Percentiles rank a stretch among this genome's conserved stretches.
Evolutionary conservation across 176 grass and related monocot genomes (phyloP).

Genomic region (Guadua angustifolia): DNA sequence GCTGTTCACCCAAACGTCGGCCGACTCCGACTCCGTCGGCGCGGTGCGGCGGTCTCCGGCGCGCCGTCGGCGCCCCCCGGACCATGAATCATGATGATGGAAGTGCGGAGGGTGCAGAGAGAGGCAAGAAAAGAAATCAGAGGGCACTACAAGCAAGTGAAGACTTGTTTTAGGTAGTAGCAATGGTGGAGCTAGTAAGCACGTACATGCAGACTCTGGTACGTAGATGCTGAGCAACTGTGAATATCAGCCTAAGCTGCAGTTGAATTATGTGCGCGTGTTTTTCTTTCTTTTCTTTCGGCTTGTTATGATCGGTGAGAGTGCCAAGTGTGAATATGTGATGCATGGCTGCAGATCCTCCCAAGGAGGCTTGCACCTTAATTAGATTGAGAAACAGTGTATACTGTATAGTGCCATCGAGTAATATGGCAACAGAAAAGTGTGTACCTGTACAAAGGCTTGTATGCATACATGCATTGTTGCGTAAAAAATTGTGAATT

Average conservation of each 20-base stretch:
- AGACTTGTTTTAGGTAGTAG: constrained; percentile 28
- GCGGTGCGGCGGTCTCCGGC: constrained; percentile 39
- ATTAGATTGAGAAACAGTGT: constrained; percentile 18
- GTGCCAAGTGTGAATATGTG: constrained; percentile 9
- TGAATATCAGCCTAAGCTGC: constrained; percentile 48
- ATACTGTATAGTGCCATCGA: constrained; percentile 12
- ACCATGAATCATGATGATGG: constrained; percentile 1
- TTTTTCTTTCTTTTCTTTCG: neutral
- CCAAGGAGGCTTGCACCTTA: constrained; percentile 40
- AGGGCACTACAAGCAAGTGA: neutral
- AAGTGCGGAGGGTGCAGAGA: neutral
- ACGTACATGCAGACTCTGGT: neutral
- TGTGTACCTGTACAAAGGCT: constrained; percentile 8
- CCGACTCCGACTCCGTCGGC: neutral
- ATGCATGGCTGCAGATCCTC: constrained; percentile 15
- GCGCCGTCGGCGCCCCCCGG: constrained; percentile 35
- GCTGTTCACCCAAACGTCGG: constrained; percentile 39
- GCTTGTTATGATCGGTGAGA: constrained; percentile 1
- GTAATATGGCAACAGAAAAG: constrained; percentile 5
- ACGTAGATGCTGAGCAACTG: constrained; percentile 27
- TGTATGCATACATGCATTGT: neutral
- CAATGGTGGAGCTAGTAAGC: neutral
- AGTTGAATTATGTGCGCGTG: constrained; percentile 13
- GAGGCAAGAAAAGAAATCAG: neutral
- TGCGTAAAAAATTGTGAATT: neutral